Base-by-base conservation (phyloP, 2,329 filamentous ascomycete genomes). In the Magnaporthiopsis incrustans region DNA sequence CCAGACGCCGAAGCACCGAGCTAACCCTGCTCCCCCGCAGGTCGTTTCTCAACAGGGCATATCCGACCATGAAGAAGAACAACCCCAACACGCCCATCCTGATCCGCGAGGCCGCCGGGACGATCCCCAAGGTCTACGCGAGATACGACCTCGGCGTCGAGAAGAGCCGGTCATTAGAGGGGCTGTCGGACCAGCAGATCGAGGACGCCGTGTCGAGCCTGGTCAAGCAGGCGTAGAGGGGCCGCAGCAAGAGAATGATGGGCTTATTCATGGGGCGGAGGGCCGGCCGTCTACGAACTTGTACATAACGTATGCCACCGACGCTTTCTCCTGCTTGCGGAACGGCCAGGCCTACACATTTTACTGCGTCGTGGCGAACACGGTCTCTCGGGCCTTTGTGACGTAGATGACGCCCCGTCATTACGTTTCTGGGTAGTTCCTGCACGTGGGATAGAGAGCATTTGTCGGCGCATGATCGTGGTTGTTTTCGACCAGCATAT, bases 41-140 rank as follows among this genome's bases (percentile, higher is more conserved):
- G 77, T 88, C 90, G 35, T 99, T 99, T 80, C 84, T 99, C 69
- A 89, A 89, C 69, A 87, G 91, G 75, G 88, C 92, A 69, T 99
- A 99, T 78, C 95, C 95, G 60, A 95, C 91, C 66, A 98, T 99
- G 94, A 99, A 99, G 87, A 96, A 96, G 84, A 91, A 94, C 84
- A 99, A 99, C 82, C 95, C 95, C 65, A 82, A 90, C 77, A 93
- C 85, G 61, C 95, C 95, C 64, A 98, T 99, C 78, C 82, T 99
- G 82, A 88, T 99, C 73, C 91, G 95, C 74, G 95, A 98, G 82
- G 95, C 94, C 63, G 81, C 86, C 70, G 92, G 91, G 73, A 91
- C 91, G 64, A 81, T 90, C 75, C 94, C 95, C 68, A 89, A 87
- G 77, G 86, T 99, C 68, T 98, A 89, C 78, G 93, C 94, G 70